These are phyloP conservation scores for Tulasnella sp. DNA, from an alignment of 768 basidiomycete genomes.

Conservation along the genomic window DNA sequence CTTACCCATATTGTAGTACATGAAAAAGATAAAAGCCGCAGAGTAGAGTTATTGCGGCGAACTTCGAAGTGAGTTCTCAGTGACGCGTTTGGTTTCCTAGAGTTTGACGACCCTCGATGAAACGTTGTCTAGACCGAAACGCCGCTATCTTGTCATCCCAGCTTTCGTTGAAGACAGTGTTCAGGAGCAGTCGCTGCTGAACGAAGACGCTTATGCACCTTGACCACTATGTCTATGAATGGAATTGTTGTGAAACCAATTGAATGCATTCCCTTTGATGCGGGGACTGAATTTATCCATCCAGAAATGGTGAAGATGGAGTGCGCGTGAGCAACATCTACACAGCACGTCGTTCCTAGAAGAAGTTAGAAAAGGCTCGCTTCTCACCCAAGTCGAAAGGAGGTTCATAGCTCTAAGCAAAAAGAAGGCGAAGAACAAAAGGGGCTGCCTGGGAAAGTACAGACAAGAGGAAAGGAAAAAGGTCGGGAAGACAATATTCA, in stretches of 20 bases:
- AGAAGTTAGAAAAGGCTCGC: too few relatives aligned
- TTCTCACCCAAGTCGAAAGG: too few relatives aligned
- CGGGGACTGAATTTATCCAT: too few relatives aligned
- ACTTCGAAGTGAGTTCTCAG: conserved; percentile 56
- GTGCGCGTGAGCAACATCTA: too few relatives aligned
- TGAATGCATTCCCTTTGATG: too few relatives aligned
- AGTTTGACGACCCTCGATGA: not conserved
- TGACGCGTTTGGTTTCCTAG: not conserved
- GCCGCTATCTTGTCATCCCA: conserved; percentile 65
- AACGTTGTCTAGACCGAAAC: conserved; percentile 55
- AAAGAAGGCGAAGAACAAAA: too few relatives aligned
- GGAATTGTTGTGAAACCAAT: not conserved
- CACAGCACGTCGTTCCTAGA: too few relatives aligned
- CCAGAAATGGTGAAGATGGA: too few relatives aligned
- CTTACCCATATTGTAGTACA: conserved; percentile 83
- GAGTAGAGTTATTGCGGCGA: conserved; percentile 57
- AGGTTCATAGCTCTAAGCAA: too few relatives aligned
- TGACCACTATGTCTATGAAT: not conserved
- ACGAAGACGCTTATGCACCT: conserved; percentile 55
- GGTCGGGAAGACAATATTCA: not conserved
- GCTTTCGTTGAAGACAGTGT: conserved; percentile 72
- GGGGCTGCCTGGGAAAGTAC: too few relatives aligned
- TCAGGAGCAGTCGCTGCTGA: conserved; percentile 73
- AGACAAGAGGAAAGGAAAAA: too few relatives aligned
- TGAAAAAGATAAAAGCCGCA: conserved; percentile 69